Conservation (phyloP, 441 rosid genomes). For the Rhodomyrtus psidioides region DNA sequence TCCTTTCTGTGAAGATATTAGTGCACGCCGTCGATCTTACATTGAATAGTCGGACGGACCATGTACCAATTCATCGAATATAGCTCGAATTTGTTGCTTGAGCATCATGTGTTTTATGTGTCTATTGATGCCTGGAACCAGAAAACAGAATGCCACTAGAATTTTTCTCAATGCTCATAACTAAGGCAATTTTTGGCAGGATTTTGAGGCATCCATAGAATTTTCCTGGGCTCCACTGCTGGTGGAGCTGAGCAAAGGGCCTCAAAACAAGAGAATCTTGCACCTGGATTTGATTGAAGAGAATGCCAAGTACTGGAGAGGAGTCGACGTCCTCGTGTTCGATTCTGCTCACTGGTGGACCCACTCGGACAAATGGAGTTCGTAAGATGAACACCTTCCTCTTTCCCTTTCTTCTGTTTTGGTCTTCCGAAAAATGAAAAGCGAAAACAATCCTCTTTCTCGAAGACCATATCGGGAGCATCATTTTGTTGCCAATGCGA, state of each 20-base stretch:
- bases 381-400: constrained; percentile 40
- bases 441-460: not conserved
- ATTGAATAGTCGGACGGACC: not conserved
- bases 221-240: constrained; percentile 92
- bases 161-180: not conserved
- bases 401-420: not conserved
- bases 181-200: constrained; percentile 24
- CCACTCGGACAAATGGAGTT: constrained; percentile 63
- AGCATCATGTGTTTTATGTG: not conserved
- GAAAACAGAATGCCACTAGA: not conserved
- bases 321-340: constrained; percentile 74
- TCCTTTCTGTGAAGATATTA: not conserved
- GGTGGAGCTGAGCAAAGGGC: constrained; percentile 62
- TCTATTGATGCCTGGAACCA: not conserved
- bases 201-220: constrained; percentile 68
- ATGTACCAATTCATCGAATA: not conserved
- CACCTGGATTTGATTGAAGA: constrained; percentile 84
- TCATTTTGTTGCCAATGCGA: not conserved
- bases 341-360: constrained; percentile 99
- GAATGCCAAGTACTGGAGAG: constrained; percentile 86
- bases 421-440: not conserved
- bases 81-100: not conserved
- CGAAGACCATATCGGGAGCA: not conserved
- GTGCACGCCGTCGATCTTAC: not conserved
- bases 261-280: constrained; percentile 47